Conservation (phyloP, 306 rosid species). For the Citrullus colocynthis region DNA sequence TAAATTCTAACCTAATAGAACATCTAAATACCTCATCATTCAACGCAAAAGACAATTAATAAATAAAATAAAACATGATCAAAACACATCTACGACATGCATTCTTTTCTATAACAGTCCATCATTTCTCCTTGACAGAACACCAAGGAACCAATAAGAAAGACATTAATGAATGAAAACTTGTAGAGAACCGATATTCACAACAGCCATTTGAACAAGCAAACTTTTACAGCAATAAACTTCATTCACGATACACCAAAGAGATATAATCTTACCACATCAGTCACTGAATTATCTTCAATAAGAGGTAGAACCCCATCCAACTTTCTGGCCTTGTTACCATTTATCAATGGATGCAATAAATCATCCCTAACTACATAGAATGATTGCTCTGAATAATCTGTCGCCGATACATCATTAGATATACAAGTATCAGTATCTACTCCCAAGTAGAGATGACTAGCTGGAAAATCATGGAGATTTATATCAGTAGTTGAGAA, state of each 20-base stretch:
- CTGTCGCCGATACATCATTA: constrained; percentile 13
- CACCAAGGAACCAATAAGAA: background rate
- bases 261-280: constrained; percentile 43
- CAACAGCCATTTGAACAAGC: background rate
- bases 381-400: constrained; percentile 23
- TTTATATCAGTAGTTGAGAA: constrained; percentile 3
- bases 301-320: constrained; percentile 60
- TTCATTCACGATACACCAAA: background rate
- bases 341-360: constrained; percentile 77
- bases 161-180: background rate
- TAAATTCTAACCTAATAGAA: background rate
- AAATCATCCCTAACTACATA: constrained; percentile 78
- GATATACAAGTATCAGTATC: constrained; percentile 12
- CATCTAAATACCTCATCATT: background rate
- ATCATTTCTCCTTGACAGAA: background rate
- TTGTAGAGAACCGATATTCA: background rate
- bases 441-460: constrained; percentile 16
- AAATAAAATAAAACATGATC: background rate
- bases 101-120: background rate
- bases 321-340: constrained; percentile 85
- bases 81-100: background rate
- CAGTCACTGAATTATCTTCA: constrained; percentile 54
- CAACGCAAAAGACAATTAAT: background rate
- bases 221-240: background rate
- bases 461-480: constrained; percentile 13